Evolutionary conservation across 495 filamentous ascomycete genomes (phyloP), one percentile per base, ranked within the genome.

Genomic region (Aspergillus hancockii): DNA sequence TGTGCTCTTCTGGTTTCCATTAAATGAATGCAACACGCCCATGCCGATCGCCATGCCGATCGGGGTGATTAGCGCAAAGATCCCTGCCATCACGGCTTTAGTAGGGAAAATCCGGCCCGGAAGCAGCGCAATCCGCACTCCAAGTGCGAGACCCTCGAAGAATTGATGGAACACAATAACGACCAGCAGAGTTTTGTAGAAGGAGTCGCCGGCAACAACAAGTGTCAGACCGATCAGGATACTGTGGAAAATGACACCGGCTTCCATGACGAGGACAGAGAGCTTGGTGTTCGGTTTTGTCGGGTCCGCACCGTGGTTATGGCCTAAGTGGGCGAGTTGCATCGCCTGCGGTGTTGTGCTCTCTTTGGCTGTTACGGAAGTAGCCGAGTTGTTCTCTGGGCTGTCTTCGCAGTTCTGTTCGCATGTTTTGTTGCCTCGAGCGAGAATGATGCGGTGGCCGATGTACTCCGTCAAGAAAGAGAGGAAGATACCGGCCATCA

Each of bases 111-210:
- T 55, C 1, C 62, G 58, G 0, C 69, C 90, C 1, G 90, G 80
- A 8, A 92, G 80, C 12, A 89, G 78, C 58, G 89, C 88, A 52
- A 92, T 92, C 25, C 89, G 84, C 13, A 84, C 85, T 36, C 89
- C 89, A 3, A 92, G 81, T 8, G 89, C 89, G 6, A 92, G 75
- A 21, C 89, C 89, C 70, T 92, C 89, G 49, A 75, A 73, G 54
- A 65, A 71, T 67, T 90, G 89, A 62, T 92, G 89, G 66, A 92
- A 91, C 21, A 83, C 73, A 55, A 92, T 91, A 19, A 89, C 89
- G 25, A 90, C 76, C 2, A 92, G 73, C 50, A 92, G 85, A 0
- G 90, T 86, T 58, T 83, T 79, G 67, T 92, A 92, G 32, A 74
- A 74, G 10, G 70, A 73, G 66, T 75, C 71, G 7, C 72, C 71